Conservation (phyloP, 345 rosid species). For the Aquilaria yunnanensis region DNA sequence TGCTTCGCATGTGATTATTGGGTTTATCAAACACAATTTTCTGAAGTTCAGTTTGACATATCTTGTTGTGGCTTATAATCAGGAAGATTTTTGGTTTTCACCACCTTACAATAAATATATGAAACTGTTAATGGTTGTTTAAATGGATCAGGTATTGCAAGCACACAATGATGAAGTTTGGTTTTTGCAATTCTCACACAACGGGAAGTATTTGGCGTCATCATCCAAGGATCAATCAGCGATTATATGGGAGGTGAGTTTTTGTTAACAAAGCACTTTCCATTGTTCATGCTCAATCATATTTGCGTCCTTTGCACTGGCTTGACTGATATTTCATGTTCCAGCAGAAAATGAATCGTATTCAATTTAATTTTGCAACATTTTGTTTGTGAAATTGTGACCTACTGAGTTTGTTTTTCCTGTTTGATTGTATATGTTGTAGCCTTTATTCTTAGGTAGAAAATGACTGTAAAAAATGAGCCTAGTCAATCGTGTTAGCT, state of each 20-base stretch:
- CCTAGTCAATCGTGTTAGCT: too few relatives aligned
- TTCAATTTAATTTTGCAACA: neutral
- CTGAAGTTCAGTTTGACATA: neutral
- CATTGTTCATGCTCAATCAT: neutral
- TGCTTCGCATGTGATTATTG: too few relatives aligned
- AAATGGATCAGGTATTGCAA: slow-evolving; percentile 52
- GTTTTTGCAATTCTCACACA: slow-evolving; percentile 68
- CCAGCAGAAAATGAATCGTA: too few relatives aligned
- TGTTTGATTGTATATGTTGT: too few relatives aligned
- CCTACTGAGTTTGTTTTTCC: neutral
- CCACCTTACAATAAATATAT: neutral
- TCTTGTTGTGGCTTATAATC: neutral
- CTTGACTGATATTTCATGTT: too few relatives aligned
- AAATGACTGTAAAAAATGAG: too few relatives aligned
- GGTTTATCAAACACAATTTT: too few relatives aligned
- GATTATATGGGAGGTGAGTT: slow-evolving; percentile 64
- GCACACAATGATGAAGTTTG: slow-evolving; percentile 68
- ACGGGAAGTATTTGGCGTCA: slow-evolving; percentile 68
- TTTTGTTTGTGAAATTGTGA: neutral
- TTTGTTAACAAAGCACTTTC: neutral
- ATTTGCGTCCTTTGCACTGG: neutral
- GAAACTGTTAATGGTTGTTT: slow-evolving; percentile 8
- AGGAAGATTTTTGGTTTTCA: neutral
- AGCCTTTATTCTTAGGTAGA: too few relatives aligned
- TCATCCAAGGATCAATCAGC: slow-evolving; percentile 56